A percentile compares a stretch with the other conserved stretches of the same genome.
These are phyloP conservation scores for Sporothrix protearum DNA, from an alignment of 2,329 filamentous ascomycete genomes.

Conservation along the genomic window DNA sequence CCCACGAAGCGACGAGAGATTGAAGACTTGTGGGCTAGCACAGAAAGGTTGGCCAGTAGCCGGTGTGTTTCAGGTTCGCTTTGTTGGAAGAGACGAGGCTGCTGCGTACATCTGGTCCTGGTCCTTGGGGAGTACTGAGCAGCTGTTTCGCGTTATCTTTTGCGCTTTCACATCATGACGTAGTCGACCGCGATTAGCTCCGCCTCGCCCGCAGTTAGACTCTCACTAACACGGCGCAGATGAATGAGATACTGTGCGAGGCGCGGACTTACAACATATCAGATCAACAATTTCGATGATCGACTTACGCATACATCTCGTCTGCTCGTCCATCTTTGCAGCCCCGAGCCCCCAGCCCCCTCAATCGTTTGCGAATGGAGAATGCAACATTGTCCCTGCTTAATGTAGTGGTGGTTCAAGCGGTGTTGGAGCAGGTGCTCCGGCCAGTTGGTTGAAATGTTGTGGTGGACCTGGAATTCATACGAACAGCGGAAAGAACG, in stretches of 20 bases:
- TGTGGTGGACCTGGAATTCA: neutral
- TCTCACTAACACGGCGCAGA: neutral
- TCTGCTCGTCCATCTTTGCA: neutral
- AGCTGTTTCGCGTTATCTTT: neutral
- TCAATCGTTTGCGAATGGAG: neutral
- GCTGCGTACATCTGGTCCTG: constrained; percentile 3
- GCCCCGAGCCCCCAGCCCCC: neutral
- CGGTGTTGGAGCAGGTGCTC: neutral
- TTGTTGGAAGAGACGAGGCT: neutral
- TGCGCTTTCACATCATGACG: constrained; percentile 14
- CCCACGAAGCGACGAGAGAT: neutral
- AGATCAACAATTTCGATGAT: neutral
- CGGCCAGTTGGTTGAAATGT: neutral
- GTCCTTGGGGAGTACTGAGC: neutral
- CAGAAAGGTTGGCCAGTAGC: neutral
- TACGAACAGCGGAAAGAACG: neutral
- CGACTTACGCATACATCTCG: neutral
- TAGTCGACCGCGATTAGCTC: neutral
- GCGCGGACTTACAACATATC: neutral
- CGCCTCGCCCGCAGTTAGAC: neutral
- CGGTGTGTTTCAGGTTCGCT: neutral
- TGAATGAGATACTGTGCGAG: neutral
- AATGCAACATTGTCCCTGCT: neutral
- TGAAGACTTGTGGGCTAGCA: neutral
- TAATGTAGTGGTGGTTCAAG: neutral